Conservation (phyloP, 805 yeast species). For the Wickerhamiella occidentalis region DNA sequence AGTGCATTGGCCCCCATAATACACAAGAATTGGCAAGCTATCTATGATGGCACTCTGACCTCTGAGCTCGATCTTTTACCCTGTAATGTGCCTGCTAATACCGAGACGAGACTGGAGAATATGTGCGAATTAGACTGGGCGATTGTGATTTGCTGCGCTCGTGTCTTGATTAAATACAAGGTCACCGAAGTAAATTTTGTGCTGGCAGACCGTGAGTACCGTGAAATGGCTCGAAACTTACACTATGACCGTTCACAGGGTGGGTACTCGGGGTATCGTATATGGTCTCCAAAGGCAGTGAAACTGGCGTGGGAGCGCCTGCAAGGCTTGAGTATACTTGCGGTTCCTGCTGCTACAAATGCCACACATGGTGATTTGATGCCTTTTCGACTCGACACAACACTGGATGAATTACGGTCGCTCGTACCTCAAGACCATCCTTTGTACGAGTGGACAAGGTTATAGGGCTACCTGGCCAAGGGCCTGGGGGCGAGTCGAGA, state of each 20-base stretch:
- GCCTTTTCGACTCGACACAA: slow-evolving; percentile 27
- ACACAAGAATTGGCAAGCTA: background rate
- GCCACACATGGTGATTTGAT: slow-evolving; percentile 29
- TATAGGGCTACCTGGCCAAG: background rate
- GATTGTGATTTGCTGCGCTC: slow-evolving; percentile 59
- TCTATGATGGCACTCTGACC: background rate
- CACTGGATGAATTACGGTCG: slow-evolving; percentile 26
- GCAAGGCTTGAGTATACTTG: slow-evolving; percentile 41
- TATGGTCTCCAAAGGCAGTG: slow-evolving; percentile 51
- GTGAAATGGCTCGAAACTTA: slow-evolving; percentile 37
- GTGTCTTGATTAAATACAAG: slow-evolving; percentile 50
- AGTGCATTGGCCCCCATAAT: slow-evolving; percentile 14
- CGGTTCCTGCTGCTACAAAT: slow-evolving; percentile 26
- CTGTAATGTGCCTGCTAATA: slow-evolving; percentile 14
- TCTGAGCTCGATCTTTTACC: background rate
- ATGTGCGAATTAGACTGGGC: slow-evolving; percentile 64
- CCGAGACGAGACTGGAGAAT: slow-evolving; percentile 18
- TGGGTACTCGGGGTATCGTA: slow-evolving; percentile 35
- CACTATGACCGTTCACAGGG: slow-evolving; percentile 33
- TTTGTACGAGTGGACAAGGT: slow-evolving; percentile 31
- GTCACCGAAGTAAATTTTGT: slow-evolving; percentile 59
- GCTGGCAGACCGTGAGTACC: slow-evolving; percentile 64
- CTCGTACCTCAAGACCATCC: slow-evolving; percentile 30
- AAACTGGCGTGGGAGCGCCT: slow-evolving; percentile 65
- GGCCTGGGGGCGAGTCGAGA: too few species aligned